Percentiles rank a stretch among this genome's conserved stretches.
phyloP scores from a whole-genome alignment of 208 protist genomes.

The Wallacemonas sp. region DNA sequence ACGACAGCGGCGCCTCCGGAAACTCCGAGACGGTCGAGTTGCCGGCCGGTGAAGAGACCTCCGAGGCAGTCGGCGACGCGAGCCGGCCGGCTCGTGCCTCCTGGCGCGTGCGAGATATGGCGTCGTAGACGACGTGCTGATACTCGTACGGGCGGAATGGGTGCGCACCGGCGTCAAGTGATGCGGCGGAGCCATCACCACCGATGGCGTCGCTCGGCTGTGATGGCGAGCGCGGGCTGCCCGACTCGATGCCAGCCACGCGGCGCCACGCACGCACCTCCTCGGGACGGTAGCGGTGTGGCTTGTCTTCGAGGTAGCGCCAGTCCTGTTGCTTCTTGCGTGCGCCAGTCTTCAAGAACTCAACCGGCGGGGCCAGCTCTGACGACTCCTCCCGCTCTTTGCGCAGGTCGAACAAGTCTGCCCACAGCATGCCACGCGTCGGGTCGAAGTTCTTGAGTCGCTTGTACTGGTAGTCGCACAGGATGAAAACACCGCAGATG shows the following conservation, averaged over 20 bases:
- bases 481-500: constrained; percentile 40
- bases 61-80: neutral
- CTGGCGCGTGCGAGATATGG: neutral
- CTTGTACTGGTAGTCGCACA: constrained; percentile 77
- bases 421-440: constrained; percentile 65
- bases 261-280: neutral
- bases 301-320: constrained; percentile 10
- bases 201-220: too few species aligned
- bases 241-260: neutral
- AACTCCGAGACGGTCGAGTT: neutral
- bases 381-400: constrained; percentile 7
- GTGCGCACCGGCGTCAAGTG: neutral
- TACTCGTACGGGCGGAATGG: neutral
- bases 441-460: constrained; percentile 52
- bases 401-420: constrained; percentile 44
- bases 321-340: constrained; percentile 13
- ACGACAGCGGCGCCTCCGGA: neutral
- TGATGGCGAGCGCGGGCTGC: too few species aligned
- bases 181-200: too few species aligned
- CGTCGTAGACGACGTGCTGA: constrained; percentile 7
- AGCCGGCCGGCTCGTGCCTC: too few species aligned
- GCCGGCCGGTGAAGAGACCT: neutral
- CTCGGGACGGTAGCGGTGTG: neutral
- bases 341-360: constrained; percentile 15
- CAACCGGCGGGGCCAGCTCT: constrained; percentile 2